Percentiles rank a stretch among this genome's conserved stretches.
These are phyloP conservation scores for Apiospora pterosperma DNA, from an alignment of 2,329 filamentous ascomycete genomes.

Conservation along the genomic window DNA sequence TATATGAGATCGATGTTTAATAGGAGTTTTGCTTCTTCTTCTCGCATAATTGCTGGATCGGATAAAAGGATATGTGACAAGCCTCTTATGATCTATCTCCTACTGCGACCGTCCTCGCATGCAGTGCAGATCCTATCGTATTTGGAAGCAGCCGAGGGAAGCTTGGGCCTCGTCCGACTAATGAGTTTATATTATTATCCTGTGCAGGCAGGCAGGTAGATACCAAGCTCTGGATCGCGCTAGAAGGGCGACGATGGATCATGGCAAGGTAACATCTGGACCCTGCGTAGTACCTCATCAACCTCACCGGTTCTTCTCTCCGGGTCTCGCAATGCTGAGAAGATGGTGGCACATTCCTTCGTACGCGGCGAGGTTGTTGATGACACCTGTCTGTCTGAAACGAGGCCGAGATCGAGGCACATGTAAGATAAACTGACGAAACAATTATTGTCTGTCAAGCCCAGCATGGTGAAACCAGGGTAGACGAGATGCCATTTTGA, in stretches of 20 bases:
- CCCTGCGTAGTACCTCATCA: neutral
- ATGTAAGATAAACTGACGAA: neutral
- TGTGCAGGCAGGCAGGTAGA: too few species aligned
- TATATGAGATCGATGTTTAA: neutral
- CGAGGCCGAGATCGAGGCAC: neutral
- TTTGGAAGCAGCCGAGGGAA: neutral
- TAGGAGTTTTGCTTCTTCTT: neutral
- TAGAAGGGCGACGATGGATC: neutral
- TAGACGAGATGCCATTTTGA: neutral
- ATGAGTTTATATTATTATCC: conserved; percentile 1
- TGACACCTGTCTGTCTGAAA: neutral
- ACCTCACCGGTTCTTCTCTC: neutral
- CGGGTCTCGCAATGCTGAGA: neutral
- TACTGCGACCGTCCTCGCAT: neutral
- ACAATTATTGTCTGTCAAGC: neutral
- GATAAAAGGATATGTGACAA: too few species aligned
- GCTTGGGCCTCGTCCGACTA: neutral
- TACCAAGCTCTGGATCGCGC: neutral
- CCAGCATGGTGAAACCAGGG: neutral
- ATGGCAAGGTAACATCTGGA: neutral
- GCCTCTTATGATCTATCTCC: neutral
- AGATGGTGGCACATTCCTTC: neutral
- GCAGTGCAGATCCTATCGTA: neutral
- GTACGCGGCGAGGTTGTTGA: neutral
- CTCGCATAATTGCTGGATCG: neutral